Evolutionary conservation across 108 stramenopile species (phyloP).

Genomic region (Fragilaria radians): DNA sequence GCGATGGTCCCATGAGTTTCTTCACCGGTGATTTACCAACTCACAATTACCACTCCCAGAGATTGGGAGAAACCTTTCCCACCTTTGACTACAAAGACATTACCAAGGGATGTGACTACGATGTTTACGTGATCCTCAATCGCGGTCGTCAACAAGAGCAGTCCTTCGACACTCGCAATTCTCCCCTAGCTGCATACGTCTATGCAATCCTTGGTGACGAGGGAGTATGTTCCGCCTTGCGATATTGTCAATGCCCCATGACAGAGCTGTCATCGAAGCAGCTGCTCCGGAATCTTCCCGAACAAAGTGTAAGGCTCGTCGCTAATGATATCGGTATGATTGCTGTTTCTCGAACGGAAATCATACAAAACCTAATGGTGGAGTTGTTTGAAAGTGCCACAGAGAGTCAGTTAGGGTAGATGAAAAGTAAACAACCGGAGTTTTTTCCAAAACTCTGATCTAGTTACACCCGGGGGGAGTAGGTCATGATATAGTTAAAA

Average conservation of each 20-base stretch:
- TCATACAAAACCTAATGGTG: constrained; percentile 15
- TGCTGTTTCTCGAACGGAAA: constrained; percentile 20
- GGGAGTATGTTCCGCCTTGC: constrained; percentile 7
- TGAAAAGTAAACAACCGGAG: too few species aligned
- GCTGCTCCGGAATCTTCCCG: constrained; percentile 28
- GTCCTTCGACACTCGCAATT: constrained; percentile 33
- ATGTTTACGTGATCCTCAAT: constrained; percentile 31
- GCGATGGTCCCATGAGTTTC: constrained; percentile 43
- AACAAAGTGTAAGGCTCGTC: constrained; percentile 9
- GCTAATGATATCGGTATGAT: constrained; percentile 8
- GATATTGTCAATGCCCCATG: constrained; percentile 31
- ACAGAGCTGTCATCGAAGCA: constrained; percentile 6
- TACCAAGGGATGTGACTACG: constrained; percentile 7
- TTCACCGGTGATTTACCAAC: constrained; percentile 40
- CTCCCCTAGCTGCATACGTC: constrained; percentile 42
- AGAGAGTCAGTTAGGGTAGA: not conserved
- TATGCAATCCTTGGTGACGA: constrained; percentile 36
- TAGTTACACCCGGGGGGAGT: too few species aligned
- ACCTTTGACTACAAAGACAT: constrained; percentile 5
- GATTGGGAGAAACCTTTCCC: constrained; percentile 1
- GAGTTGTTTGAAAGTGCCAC: constrained; percentile 3
- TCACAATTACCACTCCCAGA: not conserved
- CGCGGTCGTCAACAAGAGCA: constrained; percentile 26
- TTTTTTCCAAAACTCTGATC: too few species aligned
- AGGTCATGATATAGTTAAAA: too few species aligned